These are phyloP conservation scores for Solanum aculeatissimum DNA, from an alignment of 305 asterid genomes.

Conservation along the genomic window DNA sequence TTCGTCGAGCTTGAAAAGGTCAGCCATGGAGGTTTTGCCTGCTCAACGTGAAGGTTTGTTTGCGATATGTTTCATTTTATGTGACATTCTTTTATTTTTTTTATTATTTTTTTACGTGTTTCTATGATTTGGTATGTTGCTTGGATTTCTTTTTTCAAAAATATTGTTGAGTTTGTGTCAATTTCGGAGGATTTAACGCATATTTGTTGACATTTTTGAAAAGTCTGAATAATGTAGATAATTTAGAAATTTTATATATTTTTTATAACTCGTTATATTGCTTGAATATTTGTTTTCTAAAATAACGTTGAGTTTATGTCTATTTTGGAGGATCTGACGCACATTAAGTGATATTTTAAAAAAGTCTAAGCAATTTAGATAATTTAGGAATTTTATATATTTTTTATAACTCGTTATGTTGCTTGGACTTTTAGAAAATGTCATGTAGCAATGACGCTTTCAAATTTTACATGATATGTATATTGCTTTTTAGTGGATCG, in stretches of 20 bases:
- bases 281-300: background rate
- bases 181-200: no score
- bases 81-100: background rate
- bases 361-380: background rate
- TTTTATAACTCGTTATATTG: no score
- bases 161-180: no score
- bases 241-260: background rate
- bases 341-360: background rate
- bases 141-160: background rate
- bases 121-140: no score
- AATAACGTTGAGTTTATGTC: background rate
- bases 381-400: background rate
- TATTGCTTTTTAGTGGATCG: background rate
- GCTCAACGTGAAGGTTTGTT: constrained; percentile 15
- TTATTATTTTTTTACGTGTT: no score
- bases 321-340: background rate
- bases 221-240: background rate
- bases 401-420: background rate
- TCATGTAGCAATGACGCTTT: background rate
- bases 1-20: constrained; percentile 6
- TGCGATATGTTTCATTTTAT: background rate
- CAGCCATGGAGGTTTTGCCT: constrained; percentile 20
- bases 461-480: no score
- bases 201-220: no score
- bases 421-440: background rate